Conservation (phyloP, 208 protist species). For the Acanthamoeba triangularis region DNA sequence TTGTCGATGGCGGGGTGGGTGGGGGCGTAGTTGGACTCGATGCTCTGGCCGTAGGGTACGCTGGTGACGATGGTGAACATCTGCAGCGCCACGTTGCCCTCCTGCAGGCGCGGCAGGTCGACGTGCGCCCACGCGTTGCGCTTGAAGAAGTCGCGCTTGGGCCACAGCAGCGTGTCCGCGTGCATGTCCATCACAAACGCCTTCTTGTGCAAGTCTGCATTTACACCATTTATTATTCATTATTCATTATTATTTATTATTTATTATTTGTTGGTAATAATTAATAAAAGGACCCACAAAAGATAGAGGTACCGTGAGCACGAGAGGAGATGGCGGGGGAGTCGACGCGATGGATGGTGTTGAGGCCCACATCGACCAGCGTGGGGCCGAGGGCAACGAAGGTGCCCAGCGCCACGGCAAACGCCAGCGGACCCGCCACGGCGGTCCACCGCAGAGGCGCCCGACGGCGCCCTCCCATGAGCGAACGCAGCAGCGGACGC, state of each 20-base stretch:
- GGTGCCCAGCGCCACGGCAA: slow-evolving; percentile 14
- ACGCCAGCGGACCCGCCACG: slow-evolving; percentile 11
- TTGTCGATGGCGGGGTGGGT: slow-evolving; percentile 29
- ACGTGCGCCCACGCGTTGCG: slow-evolving; percentile 66
- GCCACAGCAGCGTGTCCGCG: slow-evolving; percentile 75
- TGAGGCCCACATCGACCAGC: slow-evolving; percentile 35
- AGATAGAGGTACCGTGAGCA: neutral
- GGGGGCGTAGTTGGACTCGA: slow-evolving; percentile 56
- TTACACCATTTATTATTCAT: neutral
- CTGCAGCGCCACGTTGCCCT: slow-evolving; percentile 79
- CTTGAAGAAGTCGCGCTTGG: slow-evolving; percentile 58
- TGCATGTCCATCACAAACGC: slow-evolving; percentile 75
- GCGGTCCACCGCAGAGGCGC: neutral
- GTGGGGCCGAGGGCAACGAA: slow-evolving; percentile 9
- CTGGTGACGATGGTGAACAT: slow-evolving; percentile 77
- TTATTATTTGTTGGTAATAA: neutral
- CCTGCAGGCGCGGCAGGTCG: slow-evolving; percentile 73
- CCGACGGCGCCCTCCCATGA: neutral
- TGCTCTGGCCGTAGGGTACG: slow-evolving; percentile 36
- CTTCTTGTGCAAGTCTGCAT: slow-evolving; percentile 28
- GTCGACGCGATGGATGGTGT: neutral
- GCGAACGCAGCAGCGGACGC: neutral
- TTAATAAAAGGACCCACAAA: neutral
- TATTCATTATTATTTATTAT: neutral
- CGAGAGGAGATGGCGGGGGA: slow-evolving; percentile 20